Evolutionary conservation across 169 alveolate species (phyloP).

Genomic region (Babesia bovis): DNA sequence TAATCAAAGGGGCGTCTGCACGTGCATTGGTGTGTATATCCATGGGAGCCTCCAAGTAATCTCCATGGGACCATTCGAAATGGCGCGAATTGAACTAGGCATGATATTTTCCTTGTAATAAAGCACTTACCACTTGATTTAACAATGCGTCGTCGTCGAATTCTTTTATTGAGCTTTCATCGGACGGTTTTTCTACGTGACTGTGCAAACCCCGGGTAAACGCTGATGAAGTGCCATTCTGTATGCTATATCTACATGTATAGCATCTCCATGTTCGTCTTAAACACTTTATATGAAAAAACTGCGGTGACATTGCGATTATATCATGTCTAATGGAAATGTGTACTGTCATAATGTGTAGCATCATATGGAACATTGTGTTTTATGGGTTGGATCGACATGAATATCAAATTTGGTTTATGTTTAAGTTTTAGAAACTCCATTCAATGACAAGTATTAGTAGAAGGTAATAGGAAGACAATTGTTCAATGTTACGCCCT

Average conservation of each 20-base stretch:
- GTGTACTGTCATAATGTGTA: conserved; percentile 30
- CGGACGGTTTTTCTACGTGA: not conserved
- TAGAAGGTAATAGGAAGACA: too few species aligned
- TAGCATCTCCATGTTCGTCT: not conserved
- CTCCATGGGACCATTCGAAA: conserved; percentile 55
- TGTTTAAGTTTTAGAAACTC: too few species aligned
- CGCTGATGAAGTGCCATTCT: not conserved
- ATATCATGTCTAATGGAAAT: conserved; percentile 1
- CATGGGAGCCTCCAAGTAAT: conserved; percentile 54
- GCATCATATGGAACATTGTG: too few species aligned
- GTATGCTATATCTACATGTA: not conserved
- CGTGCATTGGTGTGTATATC: conserved; percentile 37
- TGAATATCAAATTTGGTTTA: too few species aligned
- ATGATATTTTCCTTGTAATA: not conserved
- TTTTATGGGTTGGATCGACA: too few species aligned
- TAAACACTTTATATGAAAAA: too few species aligned
- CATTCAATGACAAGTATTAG: too few species aligned
- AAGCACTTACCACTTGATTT: conserved; percentile 40
- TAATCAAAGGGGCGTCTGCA: conserved; percentile 52
- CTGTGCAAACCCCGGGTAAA: not conserved
- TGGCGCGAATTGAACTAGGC: conserved; percentile 40
- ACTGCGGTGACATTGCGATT: too few species aligned
- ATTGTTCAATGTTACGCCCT: too few species aligned
- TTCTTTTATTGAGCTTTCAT: not conserved
- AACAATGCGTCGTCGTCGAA: conserved; percentile 38